Conservation (phyloP, 768 basidiomycete species). For the Leucocoprinus sp. region DNA sequence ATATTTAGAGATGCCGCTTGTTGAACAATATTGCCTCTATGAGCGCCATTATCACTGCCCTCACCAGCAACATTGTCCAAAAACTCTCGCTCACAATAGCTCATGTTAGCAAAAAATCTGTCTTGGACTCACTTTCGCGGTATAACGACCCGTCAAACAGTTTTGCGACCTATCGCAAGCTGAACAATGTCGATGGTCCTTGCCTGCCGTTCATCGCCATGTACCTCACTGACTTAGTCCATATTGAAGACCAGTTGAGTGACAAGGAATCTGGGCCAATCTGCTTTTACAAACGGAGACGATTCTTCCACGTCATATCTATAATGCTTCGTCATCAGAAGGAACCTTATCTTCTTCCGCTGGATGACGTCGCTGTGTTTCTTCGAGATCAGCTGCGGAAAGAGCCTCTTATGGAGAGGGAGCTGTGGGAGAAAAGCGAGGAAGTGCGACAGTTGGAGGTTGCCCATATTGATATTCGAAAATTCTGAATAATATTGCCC, state of each 20-base stretch:
- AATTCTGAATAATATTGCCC: slow-evolving; percentile 32
- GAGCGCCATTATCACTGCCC: slow-evolving; percentile 56
- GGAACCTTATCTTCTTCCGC: slow-evolving; percentile 39
- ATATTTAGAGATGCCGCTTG: slow-evolving; percentile 48
- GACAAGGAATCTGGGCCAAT: slow-evolving; percentile 35
- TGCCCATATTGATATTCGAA: slow-evolving; percentile 56
- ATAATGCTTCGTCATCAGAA: slow-evolving; percentile 51
- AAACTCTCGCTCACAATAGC: slow-evolving; percentile 59
- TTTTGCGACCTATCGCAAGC: slow-evolving; percentile 45
- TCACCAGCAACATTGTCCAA: slow-evolving; percentile 51
- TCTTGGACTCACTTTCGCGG: slow-evolving; percentile 42
- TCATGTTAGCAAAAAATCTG: slow-evolving; percentile 44
- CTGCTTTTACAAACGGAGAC: slow-evolving; percentile 47
- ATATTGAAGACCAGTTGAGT: slow-evolving; percentile 41
- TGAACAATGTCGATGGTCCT: slow-evolving; percentile 41
- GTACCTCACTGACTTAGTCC: slow-evolving; percentile 54
- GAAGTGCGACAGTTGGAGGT: slow-evolving; percentile 53
- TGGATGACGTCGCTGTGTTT: slow-evolving; percentile 39
- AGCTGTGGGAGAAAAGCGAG: slow-evolving; percentile 53
- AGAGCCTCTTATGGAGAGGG: slow-evolving; percentile 33
- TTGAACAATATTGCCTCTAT: slow-evolving; percentile 63
- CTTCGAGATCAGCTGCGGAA: slow-evolving; percentile 38
- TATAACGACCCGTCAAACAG: slow-evolving; percentile 53
- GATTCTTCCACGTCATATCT: slow-evolving; percentile 46
- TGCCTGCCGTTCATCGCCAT: slow-evolving; percentile 64